A percentile compares a stretch with the other conserved stretches of the same genome.
phyloP scores from a whole-genome alignment of 2,329 filamentous ascomycete species.

The Rhynchosporium agropyri region DNA sequence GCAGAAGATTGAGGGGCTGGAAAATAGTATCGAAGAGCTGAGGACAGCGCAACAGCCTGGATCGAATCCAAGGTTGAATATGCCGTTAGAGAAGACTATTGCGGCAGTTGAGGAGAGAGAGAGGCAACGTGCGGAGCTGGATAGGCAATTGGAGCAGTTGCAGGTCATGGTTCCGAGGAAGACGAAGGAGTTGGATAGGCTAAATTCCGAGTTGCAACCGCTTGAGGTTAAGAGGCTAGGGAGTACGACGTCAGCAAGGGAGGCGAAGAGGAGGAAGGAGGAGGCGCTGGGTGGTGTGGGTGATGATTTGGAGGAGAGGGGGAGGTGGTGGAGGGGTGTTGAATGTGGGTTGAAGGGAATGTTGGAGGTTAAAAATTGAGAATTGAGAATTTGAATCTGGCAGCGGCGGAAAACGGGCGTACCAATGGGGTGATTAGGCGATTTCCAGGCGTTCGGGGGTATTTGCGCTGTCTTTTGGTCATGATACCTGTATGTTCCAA shows the following conservation, averaged over 20 bases:
- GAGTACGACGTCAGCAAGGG: slow-evolving; percentile 67
- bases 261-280: slow-evolving; percentile 70
- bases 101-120: slow-evolving; percentile 55
- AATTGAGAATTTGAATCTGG: neutral
- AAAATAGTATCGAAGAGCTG: slow-evolving; percentile 52
- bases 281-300: slow-evolving; percentile 64
- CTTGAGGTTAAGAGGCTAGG: slow-evolving; percentile 68
- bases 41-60: slow-evolving; percentile 48
- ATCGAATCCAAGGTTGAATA: slow-evolving; percentile 51
- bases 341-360: slow-evolving; percentile 65
- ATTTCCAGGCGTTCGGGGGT: too few species aligned
- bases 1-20: slow-evolving; percentile 50
- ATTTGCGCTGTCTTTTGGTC: too few species aligned
- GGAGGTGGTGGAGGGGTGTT: slow-evolving; percentile 73
- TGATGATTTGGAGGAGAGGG: slow-evolving; percentile 75
- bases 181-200: neutral
- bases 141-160: slow-evolving; percentile 62
- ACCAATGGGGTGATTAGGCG: neutral
- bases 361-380: slow-evolving; percentile 54
- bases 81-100: slow-evolving; percentile 61
- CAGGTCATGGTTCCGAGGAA: slow-evolving; percentile 59
- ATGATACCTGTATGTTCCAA: too few species aligned
- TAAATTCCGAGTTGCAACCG: slow-evolving; percentile 61
- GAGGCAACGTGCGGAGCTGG: slow-evolving; percentile 56
- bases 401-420: neutral